phyloP scores from a whole-genome alignment of 1,139 yeast species.

The Zygosaccharomyces sapae region DNA sequence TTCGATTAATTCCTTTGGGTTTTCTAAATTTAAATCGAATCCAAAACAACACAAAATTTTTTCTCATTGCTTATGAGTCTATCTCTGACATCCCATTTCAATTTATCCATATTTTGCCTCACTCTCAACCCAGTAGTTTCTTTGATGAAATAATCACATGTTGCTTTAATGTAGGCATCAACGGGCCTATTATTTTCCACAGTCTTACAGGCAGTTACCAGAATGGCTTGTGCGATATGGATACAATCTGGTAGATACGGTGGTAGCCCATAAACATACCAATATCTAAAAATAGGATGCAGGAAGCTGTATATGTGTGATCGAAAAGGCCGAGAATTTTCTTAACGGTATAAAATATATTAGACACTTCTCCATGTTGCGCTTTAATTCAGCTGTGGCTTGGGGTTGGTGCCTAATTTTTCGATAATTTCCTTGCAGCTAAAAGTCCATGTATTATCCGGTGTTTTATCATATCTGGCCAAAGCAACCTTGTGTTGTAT shows the following conservation, averaged over 20 bases:
- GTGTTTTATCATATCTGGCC: constrained; percentile 37
- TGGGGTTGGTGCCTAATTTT: constrained; percentile 26
- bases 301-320: constrained; percentile 36
- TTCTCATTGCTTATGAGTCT: constrained; percentile 35
- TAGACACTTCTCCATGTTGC: constrained; percentile 34
- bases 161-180: constrained; percentile 35
- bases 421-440: constrained; percentile 32
- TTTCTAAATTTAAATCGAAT: constrained; percentile 34
- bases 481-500: constrained; percentile 31
- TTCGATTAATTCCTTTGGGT: constrained; percentile 36
- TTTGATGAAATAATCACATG: constrained; percentile 32
- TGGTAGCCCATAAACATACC: constrained; percentile 33
- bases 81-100: constrained; percentile 38
- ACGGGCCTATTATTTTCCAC: constrained; percentile 38
- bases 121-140: constrained; percentile 26
- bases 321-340: constrained; percentile 34
- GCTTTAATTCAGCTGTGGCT: constrained; percentile 26
- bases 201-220: constrained; percentile 37
- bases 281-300: constrained; percentile 35
- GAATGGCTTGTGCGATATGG: constrained; percentile 34
- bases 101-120: constrained; percentile 33
- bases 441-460: constrained; percentile 34
- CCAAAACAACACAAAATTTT: constrained; percentile 32
- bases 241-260: constrained; percentile 27
- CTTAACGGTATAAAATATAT: constrained; percentile 34